Conservation (phyloP, 305 asterid genomes). For the Solanum hybrid region DNA sequence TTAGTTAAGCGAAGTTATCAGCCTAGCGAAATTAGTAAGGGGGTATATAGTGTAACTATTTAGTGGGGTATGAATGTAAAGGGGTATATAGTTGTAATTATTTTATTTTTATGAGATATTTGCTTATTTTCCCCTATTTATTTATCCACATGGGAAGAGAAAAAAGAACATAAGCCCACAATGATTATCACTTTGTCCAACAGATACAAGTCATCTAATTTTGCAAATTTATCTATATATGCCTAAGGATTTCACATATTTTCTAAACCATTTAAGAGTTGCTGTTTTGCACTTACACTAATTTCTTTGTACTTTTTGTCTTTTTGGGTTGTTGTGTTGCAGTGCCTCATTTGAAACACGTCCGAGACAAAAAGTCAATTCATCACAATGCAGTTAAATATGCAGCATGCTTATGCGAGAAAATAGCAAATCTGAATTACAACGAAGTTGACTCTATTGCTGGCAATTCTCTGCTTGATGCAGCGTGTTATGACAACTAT, state of each 20-base stretch:
- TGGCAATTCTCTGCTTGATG: background rate
- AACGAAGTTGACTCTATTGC: background rate
- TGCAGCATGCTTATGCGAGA: background rate
- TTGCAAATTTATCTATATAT: too few relatives aligned
- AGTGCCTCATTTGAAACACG: background rate
- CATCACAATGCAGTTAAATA: background rate
- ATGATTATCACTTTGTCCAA: too few relatives aligned
- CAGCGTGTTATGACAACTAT: background rate
- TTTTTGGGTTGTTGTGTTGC: background rate
- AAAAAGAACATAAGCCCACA: too few relatives aligned
- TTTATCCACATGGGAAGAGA: too few relatives aligned
- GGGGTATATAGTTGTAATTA: too few relatives aligned
- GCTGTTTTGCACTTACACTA: background rate
- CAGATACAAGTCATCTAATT: background rate
- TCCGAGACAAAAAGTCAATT: background rate
- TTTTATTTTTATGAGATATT: too few relatives aligned
- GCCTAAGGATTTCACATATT: background rate
- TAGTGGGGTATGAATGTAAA: too few relatives aligned
- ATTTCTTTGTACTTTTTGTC: background rate
- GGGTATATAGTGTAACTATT: too few relatives aligned
- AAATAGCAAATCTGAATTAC: background rate
- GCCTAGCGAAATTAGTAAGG: too few relatives aligned
- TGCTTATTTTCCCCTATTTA: too few relatives aligned
- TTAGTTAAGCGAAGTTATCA: too few relatives aligned
- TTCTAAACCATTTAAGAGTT: too few relatives aligned